Base-by-base conservation (phyloP, 2,329 filamentous ascomycete genomes). In the Verticillium albo-atrum region DNA sequence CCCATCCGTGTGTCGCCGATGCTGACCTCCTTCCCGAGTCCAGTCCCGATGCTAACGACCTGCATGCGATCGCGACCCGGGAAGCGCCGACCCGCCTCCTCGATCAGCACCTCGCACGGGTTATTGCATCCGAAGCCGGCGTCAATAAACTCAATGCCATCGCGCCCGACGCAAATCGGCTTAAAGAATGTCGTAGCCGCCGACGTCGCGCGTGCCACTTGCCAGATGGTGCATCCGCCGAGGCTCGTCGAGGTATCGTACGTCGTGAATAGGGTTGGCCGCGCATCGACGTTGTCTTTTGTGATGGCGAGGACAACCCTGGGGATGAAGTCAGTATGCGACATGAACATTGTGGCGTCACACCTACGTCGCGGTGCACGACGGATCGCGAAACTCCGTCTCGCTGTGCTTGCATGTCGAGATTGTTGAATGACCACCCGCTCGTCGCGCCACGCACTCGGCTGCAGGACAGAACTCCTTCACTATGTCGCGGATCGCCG, bases 21-120 rank as follows among this genome's bases (percentile, higher is more conserved):
- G 2, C 34, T 35, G 30, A 65, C 63, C 10, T 65, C 62, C 6
- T 61, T 27, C 9, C 66, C 64, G 10, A 68, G 60, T 2, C 68
- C 68, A 0, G 68, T 70, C 9, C 69, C 68, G 32, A 71, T 67
- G 42, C 68, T 70, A 2, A 70, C 61, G 23, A 70, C 35, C 10
- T 56, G 65, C 9, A 55, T 23, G 6, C 9, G 54, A 34, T 26
- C 17, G 30, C 20, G 28, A 25, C 30, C 54, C 17, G 37, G 37
- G 51, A 68, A 71, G 37, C 65, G 61, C 3, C 47, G 52, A 42
- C 60, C 35, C 6, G 71, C 71, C 53, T 71, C 71, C 3, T 64
- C 56, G 9, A 72, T 67, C 10, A 73, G 62, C 2, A 68, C 62
- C 27, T 69, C 63, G 51, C n/a, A 47, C 12, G 50, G 50, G 50